Evolutionary conservation across 169 alveolate species (phyloP).

Genomic region (Cryptosporidium meleagridis): DNA sequence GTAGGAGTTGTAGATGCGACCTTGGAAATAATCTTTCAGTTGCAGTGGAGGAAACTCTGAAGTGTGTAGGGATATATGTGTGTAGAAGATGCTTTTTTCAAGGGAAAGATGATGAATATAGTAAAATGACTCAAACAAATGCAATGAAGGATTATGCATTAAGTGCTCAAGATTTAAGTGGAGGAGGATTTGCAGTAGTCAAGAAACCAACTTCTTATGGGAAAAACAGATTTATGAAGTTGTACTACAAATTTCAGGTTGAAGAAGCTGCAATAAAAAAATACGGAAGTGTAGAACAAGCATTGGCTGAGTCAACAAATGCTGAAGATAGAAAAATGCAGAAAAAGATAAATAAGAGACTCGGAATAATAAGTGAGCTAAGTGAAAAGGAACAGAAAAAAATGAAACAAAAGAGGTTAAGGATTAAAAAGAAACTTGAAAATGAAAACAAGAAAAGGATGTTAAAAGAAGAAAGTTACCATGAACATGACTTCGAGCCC

Average conservation of each 20-base stretch:
- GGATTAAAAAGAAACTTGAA: constrained; percentile 12
- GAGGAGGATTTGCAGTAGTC: constrained; percentile 15
- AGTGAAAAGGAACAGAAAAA: background rate
- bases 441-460: constrained; percentile 10
- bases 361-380: background rate
- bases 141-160: constrained; percentile 61
- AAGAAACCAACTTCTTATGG: constrained; percentile 66
- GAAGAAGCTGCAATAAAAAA: constrained; percentile 44
- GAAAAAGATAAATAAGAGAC: constrained; percentile 23
- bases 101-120: constrained; percentile 52
- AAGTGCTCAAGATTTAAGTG: constrained; percentile 39
- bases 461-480: background rate
- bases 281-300: constrained; percentile 58
- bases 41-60: constrained; percentile 40
- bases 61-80: constrained; percentile 31
- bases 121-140: constrained; percentile 48
- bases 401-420: background rate
- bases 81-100: constrained; percentile 42
- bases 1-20: constrained; percentile 51
- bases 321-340: constrained; percentile 35
- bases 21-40: constrained; percentile 29
- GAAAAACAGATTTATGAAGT: constrained; percentile 67
- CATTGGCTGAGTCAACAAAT: constrained; percentile 22
- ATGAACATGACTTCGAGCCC: constrained; percentile 23
- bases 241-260: constrained; percentile 65